A percentile compares a stretch with the other conserved stretches of the same genome.
Evolutionary conservation across 2,329 filamentous ascomycete species (phyloP).

Genomic region (Colletotrichum spinosum): DNA sequence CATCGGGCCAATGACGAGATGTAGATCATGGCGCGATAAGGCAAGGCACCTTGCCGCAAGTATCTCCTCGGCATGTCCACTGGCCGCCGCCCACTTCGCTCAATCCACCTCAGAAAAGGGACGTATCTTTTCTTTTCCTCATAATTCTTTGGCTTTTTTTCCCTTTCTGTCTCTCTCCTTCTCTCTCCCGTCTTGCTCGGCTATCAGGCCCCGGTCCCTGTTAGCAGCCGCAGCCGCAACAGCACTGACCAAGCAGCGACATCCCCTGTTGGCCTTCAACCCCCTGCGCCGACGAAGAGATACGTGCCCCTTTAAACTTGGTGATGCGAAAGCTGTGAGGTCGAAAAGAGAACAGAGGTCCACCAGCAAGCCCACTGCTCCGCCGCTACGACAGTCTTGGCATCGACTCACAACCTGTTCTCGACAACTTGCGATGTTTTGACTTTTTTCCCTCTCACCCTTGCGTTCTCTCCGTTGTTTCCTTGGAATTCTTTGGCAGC

Average conservation of each 20-base stretch:
- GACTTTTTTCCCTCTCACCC: too few species aligned
- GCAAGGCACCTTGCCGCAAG: slow-evolving; percentile 32
- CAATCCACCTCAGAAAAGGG: too few species aligned
- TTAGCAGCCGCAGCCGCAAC: slow-evolving; percentile 5
- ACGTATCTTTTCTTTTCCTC: too few species aligned
- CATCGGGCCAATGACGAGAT: slow-evolving; percentile 32
- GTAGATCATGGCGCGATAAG: slow-evolving; percentile 37
- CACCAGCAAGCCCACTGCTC: slow-evolving; percentile 27
- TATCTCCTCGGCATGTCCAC: slow-evolving; percentile 8
- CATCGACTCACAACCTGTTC: slow-evolving; percentile 26
- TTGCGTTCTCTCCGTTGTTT: slow-evolving; percentile 18
- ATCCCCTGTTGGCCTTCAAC: slow-evolving; percentile 14
- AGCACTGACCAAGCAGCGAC: slow-evolving; percentile 24
- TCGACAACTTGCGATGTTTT: not conserved
- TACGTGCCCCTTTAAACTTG: not conserved
- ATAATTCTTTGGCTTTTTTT: not conserved
- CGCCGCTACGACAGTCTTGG: slow-evolving; percentile 21
- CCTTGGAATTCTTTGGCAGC: slow-evolving; percentile 12
- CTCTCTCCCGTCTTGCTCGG: not conserved
- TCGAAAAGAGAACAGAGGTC: slow-evolving; percentile 6
- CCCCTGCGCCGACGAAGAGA: slow-evolving; percentile 3
- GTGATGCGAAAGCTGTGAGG: too few species aligned
- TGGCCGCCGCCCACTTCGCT: not conserved
- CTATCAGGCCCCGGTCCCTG: not conserved
- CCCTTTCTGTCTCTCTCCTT: not conserved